Evolutionary conservation across 257 asterid species (phyloP).

Genomic region (Gentiana straminea): DNA sequence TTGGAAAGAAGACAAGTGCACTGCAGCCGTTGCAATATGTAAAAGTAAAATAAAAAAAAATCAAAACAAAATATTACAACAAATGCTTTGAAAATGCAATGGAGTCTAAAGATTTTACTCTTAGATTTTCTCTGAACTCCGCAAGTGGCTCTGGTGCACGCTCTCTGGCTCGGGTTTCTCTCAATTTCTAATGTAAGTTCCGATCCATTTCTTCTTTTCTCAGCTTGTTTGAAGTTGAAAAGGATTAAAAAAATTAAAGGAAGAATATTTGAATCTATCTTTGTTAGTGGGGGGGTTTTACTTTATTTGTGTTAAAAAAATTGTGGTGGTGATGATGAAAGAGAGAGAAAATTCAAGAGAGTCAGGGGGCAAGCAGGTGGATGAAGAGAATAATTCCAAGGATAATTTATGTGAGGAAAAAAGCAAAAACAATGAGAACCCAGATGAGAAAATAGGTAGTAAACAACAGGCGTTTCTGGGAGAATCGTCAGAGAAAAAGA

Average conservation of each 20-base stretch:
- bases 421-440: conserved; percentile 25
- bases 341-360: conserved; percentile 38
- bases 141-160: conserved; percentile 9
- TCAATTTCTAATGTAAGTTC: conserved; percentile 21
- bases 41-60: conserved; percentile 7
- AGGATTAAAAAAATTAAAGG: conserved; percentile 4
- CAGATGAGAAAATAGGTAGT: conserved; percentile 37
- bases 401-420: conserved; percentile 31
- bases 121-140: conserved; percentile 25
- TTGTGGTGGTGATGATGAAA: conserved; percentile 33
- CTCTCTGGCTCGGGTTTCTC: conserved; percentile 9
- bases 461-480: conserved; percentile 45
- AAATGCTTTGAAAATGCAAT: conserved; percentile 10
- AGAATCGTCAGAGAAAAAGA: conserved; percentile 31
- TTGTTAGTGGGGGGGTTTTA: conserved; percentile 10
- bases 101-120: conserved; percentile 37
- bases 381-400: conserved; percentile 10
- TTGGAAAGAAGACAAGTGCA: conserved; percentile 20
- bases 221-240: background rate
- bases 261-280: conserved; percentile 14
- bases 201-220: conserved; percentile 8
- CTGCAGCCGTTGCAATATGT: conserved; percentile 53
- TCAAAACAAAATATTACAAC: conserved; percentile 9
- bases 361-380: conserved; percentile 9
- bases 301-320: conserved; percentile 6